Percentiles rank a stretch among this genome's conserved stretches.
Evolutionary conservation across 2,329 filamentous ascomycete genomes (phyloP).

Genomic region (Parascedosporium putredinis): DNA sequence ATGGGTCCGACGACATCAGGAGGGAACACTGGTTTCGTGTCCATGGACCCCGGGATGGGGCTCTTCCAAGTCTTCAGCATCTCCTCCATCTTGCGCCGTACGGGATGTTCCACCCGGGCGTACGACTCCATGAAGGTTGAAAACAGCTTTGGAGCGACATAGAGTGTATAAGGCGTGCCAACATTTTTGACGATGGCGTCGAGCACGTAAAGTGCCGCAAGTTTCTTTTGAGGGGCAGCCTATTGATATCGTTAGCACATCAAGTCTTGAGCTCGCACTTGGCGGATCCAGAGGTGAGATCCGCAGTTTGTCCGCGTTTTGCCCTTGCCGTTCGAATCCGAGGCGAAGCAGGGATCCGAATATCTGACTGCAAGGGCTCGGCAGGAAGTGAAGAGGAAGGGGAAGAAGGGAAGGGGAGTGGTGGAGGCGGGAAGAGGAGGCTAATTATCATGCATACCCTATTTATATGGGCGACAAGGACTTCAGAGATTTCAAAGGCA

Average conservation of each 20-base stretch:
- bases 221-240: conserved; percentile 79
- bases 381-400: no score
- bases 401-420: no score
- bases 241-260: conserved; percentile 27
- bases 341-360: no score
- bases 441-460: conserved; percentile 54
- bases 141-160: conserved; percentile 85
- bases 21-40: conserved; percentile 85
- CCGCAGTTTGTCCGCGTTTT: no score
- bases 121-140: conserved; percentile 96
- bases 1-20: conserved; percentile 80
- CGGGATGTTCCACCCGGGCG: conserved; percentile 70
- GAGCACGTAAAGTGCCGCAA: conserved; percentile 93
- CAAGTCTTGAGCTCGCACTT: not conserved
- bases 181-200: conserved; percentile 99
- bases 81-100: conserved; percentile 87
- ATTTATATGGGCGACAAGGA: conserved; percentile 85
- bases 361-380: no score
- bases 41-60: conserved; percentile 85
- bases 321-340: no score
- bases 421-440: conserved; percentile 9
- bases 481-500: conserved; percentile 83
- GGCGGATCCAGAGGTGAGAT: not conserved
- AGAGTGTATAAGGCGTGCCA: conserved; percentile 91
- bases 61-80: conserved; percentile 98